Evolutionary conservation across 768 basidiomycete genomes (phyloP).

Genomic region (Amanita polypyramis): DNA sequence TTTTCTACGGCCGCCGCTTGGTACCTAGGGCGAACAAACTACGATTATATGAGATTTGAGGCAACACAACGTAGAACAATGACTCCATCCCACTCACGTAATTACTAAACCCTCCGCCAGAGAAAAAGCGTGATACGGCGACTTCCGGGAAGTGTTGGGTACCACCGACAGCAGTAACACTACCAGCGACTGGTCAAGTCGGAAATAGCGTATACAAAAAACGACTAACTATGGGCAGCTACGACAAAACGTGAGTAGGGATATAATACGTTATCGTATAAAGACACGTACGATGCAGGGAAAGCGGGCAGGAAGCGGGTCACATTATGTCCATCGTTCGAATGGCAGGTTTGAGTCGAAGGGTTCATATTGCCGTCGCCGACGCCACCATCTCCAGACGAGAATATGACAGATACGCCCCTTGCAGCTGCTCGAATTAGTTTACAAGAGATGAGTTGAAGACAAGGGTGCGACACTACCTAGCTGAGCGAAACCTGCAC

Average conservation of each 20-base stretch:
- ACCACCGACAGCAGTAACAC: slow-evolving; percentile 66
- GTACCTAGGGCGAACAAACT: slow-evolving; percentile 47
- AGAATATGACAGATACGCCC: slow-evolving; percentile 54
- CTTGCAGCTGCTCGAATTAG: slow-evolving; percentile 36
- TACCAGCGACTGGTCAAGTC: slow-evolving; percentile 15
- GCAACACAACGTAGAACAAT: too few relatives aligned
- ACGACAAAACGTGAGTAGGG: not conserved
- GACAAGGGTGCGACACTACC: slow-evolving; percentile 20
- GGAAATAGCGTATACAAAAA: not conserved
- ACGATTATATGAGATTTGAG: not conserved
- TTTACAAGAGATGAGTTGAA: not conserved
- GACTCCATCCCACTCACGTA: slow-evolving; percentile 30
- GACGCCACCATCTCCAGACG: slow-evolving; percentile 61
- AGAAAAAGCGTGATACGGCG: slow-evolving; percentile 39
- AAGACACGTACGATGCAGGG: slow-evolving; percentile 37
- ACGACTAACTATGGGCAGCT: slow-evolving; percentile 40
- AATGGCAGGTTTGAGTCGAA: slow-evolving; percentile 38
- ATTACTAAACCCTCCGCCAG: slow-evolving; percentile 68
- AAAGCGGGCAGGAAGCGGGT: slow-evolving; percentile 49
- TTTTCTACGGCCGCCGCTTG: slow-evolving; percentile 33
- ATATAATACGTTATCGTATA: not conserved
- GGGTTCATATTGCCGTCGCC: slow-evolving; percentile 51
- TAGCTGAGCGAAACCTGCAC: slow-evolving; percentile 52
- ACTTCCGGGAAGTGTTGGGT: slow-evolving; percentile 50
- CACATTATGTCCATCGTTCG: slow-evolving; percentile 46